Evolutionary conservation across 306 rosid species (phyloP).

Genomic region (Fragaria iinumae): DNA sequence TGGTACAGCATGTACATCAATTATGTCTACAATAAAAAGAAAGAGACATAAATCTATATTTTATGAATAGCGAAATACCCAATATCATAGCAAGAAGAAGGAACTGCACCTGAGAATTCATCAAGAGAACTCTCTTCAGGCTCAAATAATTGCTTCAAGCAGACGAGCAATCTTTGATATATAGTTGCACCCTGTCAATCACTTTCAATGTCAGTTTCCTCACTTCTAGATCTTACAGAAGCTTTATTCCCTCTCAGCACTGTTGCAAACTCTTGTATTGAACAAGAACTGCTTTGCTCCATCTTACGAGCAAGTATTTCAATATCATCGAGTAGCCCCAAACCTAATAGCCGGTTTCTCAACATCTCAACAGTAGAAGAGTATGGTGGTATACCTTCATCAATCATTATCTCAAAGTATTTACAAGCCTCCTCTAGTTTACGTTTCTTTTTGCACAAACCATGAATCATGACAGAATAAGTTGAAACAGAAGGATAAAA

Average conservation of each 20-base stretch:
- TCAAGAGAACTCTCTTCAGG: not conserved
- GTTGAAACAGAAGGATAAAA: conserved; percentile 81
- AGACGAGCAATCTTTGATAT: not conserved
- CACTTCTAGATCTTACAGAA: conserved; percentile 28
- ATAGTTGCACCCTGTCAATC: conserved; percentile 34
- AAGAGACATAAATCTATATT: not conserved
- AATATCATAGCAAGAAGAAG: not conserved
- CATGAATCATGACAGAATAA: conserved; percentile 81
- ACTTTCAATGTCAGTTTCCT: conserved; percentile 47
- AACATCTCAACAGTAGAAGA: conserved; percentile 58
- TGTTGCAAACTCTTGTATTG: conserved; percentile 59
- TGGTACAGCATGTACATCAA: not conserved
- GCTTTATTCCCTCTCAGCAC: conserved; percentile 46
- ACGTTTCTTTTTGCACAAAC: conserved; percentile 68
- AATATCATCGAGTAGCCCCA: conserved; percentile 51
- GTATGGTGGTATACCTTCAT: conserved; percentile 90
- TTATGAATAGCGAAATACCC: not conserved
- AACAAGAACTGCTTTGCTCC: conserved; percentile 65
- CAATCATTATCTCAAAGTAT: conserved; percentile 83
- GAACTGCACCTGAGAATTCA: not conserved
- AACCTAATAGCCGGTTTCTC: conserved; percentile 59
- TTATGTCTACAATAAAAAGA: not conserved
- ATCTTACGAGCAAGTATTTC: conserved; percentile 69
- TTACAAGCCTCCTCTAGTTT: conserved; percentile 80
- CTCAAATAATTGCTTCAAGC: not conserved